Conservation (phyloP, 805 yeast genomes). For the Starmera dryadoides region DNA sequence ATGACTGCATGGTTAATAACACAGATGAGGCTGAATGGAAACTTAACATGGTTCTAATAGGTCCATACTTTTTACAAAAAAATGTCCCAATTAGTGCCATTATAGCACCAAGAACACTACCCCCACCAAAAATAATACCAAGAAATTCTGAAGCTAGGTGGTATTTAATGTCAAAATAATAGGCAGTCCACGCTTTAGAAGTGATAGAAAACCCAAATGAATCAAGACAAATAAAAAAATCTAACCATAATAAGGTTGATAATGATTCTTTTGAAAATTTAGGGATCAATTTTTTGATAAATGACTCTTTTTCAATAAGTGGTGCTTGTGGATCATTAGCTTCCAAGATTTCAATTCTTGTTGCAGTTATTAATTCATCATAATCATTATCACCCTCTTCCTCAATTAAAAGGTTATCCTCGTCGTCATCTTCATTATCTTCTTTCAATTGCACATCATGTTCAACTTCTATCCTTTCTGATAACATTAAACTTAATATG, state of each 20-base stretch:
- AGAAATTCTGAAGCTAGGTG: slow-evolving; percentile 25
- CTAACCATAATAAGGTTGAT: slow-evolving; percentile 25
- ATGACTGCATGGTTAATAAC: slow-evolving; percentile 30
- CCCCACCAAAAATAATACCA: slow-evolving; percentile 33
- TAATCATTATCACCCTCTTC: background rate
- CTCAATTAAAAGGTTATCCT: background rate
- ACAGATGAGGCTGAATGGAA: slow-evolving; percentile 38
- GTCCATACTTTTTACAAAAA: slow-evolving; percentile 35
- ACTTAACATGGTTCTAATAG: slow-evolving; percentile 36
- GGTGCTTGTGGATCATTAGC: no score
- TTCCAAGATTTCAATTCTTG: no score
- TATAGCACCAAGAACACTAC: slow-evolving; percentile 31
- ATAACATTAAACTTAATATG: slow-evolving; percentile 1
- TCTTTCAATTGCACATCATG: slow-evolving; percentile 6
- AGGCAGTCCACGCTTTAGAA: slow-evolving; percentile 40
- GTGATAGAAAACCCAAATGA: slow-evolving; percentile 36
- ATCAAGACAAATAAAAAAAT: slow-evolving; percentile 33
- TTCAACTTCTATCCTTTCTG: slow-evolving; percentile 9
- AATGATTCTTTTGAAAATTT: slow-evolving; percentile 12
- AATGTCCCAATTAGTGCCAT: slow-evolving; percentile 35
- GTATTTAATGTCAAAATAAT: slow-evolving; percentile 32
- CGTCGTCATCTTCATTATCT: background rate
- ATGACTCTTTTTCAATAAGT: background rate
- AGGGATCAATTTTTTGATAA: slow-evolving; percentile 8
- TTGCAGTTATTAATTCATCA: no score